These are phyloP conservation scores for Cucumis cinereus DNA, from an alignment of 306 rosid genomes.

Conservation along the genomic window DNA sequence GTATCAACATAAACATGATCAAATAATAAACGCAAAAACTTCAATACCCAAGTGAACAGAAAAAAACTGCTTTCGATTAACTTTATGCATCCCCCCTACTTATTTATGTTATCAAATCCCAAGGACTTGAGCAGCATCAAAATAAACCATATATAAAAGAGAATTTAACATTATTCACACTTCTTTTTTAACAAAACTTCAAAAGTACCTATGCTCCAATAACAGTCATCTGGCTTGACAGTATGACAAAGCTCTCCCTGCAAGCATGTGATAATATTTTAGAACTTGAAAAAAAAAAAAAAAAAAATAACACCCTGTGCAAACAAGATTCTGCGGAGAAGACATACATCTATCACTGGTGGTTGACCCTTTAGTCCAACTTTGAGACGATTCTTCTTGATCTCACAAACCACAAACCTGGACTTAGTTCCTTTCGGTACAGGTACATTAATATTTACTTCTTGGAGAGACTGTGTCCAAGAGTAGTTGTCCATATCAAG, in stretches of 20 bases:
- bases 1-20: not conserved
- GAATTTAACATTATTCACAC: not conserved
- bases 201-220: constrained; percentile 78
- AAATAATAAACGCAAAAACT: not conserved
- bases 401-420: constrained; percentile 52
- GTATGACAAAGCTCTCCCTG: constrained; percentile 58
- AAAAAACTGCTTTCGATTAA: not conserved
- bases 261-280: not conserved
- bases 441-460: constrained; percentile 50
- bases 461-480: constrained; percentile 90
- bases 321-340: not conserved
- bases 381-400: constrained; percentile 72
- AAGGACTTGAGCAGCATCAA: not conserved
- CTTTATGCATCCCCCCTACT: not conserved
- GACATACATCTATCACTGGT: constrained; percentile 71
- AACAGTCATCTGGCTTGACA: constrained; percentile 77
- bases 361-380: constrained; percentile 93
- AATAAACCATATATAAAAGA: not conserved
- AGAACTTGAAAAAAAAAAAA: not conserved
- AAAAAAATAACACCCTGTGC: not conserved
- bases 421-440: constrained; percentile 81
- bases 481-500: constrained; percentile 73
- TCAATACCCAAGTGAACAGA: not conserved
- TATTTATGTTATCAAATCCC: not conserved
- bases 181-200: not conserved